These are phyloP conservation scores for Aristolochia contorta DNA, from an alignment of 164 flowering plant genomes.

Conservation along the genomic window DNA sequence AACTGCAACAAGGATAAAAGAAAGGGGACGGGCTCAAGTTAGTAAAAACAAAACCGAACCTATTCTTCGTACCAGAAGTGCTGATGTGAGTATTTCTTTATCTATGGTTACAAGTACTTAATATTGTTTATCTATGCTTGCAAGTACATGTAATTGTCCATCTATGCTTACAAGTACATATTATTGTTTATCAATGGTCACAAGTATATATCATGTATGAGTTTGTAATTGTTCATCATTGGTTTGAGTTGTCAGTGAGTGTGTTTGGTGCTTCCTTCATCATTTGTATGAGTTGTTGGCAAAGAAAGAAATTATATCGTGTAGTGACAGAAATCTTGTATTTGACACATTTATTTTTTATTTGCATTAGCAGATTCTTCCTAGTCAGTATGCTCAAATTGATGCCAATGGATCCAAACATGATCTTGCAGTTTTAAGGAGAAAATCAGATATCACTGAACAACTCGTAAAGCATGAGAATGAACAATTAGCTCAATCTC, in stretches of 20 bases:
- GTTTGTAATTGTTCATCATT: neutral
- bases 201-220: neutral
- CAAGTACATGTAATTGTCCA: too few relatives aligned
- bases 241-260: neutral
- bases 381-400: slow-evolving; percentile 12
- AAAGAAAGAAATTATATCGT: neutral
- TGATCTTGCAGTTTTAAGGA: neutral
- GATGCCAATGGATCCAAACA: slow-evolving; percentile 10
- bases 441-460: neutral
- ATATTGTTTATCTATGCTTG: too few relatives aligned
- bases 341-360: neutral
- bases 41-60: slow-evolving; percentile 19
- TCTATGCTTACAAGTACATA: too few relatives aligned
- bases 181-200: too few relatives aligned
- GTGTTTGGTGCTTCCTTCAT: neutral
- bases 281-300: neutral
- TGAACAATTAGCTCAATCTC: neutral
- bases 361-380: slow-evolving; percentile 26
- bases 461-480: neutral
- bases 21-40: slow-evolving; percentile 15
- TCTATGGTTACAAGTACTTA: neutral
- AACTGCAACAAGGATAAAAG: slow-evolving; percentile 15
- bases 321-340: neutral
- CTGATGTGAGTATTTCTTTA: slow-evolving; percentile 27
- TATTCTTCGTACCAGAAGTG: slow-evolving; percentile 17